phyloP scores from a whole-genome alignment of 2,329 filamentous ascomycete species.

The Bipolaris victoriae region DNA sequence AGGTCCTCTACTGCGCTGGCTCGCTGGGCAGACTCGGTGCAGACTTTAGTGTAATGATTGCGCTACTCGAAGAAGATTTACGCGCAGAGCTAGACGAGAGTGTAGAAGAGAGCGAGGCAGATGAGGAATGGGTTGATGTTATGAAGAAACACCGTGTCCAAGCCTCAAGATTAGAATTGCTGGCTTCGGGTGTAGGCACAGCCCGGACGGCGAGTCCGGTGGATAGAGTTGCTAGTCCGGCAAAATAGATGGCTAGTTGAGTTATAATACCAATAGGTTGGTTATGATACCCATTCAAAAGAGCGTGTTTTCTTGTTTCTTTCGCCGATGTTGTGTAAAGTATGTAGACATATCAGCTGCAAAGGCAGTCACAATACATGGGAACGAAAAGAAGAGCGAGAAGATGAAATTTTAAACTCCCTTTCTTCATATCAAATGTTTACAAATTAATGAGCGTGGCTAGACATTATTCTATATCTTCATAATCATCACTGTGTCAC shows the following conservation, averaged over 20 bases:
- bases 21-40: conserved; percentile 88
- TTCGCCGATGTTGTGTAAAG: too few species aligned
- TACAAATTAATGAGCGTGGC: background rate
- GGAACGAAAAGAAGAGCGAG: too few species aligned
- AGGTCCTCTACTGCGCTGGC: conserved; percentile 90
- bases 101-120: conserved; percentile 43
- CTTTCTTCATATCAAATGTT: background rate
- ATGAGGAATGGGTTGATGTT: conserved; percentile 82
- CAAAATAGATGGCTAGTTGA: background rate
- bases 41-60: conserved; percentile 89
- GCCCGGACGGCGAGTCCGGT: conserved; percentile 33
- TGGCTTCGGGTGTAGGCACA: conserved; percentile 52
- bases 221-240: conserved; percentile 10
- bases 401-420: too few species aligned
- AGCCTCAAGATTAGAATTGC: conserved; percentile 74
- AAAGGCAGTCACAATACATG: too few species aligned
- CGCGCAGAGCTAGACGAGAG: conserved; percentile 52
- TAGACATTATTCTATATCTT: background rate
- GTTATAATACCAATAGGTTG: background rate
- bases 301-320: background rate
- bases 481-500: background rate
- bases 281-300: background rate
- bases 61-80: conserved; percentile 60
- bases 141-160: conserved; percentile 87
- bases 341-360: too few species aligned